Percentiles rank a stretch among this genome's conserved stretches.
These are phyloP conservation scores for Pisolithus albus DNA, from an alignment of 768 basidiomycete species.

Conservation along the genomic window DNA sequence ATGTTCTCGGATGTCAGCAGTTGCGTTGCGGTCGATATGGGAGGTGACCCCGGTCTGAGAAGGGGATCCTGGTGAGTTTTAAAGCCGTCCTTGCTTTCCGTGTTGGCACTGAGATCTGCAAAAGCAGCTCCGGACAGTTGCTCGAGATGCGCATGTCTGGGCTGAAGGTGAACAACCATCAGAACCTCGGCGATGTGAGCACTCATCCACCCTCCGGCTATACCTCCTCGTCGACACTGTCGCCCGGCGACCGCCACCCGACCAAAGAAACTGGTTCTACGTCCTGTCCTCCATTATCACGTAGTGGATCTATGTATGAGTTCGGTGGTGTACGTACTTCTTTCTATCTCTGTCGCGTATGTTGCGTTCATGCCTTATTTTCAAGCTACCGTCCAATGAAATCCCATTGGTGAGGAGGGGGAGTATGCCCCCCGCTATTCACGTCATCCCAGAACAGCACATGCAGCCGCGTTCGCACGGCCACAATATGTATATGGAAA, in stretches of 20 bases:
- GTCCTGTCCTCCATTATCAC: slow-evolving; percentile 15
- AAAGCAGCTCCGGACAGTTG: slow-evolving; percentile 23
- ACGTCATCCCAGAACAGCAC: slow-evolving; percentile 17
- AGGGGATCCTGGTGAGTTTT: slow-evolving; percentile 26
- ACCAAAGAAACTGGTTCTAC: slow-evolving; percentile 14
- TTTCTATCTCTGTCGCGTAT: slow-evolving; percentile 1
- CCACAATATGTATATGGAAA: not conserved
- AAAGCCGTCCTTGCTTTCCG: slow-evolving; percentile 3
- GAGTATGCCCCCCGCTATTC: slow-evolving; percentile 17
- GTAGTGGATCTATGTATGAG: slow-evolving; percentile 22
- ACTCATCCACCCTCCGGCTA: slow-evolving; percentile 24
- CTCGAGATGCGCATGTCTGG: slow-evolving; percentile 27
- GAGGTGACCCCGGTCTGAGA: slow-evolving; percentile 28
- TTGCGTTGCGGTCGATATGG: slow-evolving; percentile 25
- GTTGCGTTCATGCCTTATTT: slow-evolving; percentile 6
- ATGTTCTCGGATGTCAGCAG: slow-evolving; percentile 42
- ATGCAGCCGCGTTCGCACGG: slow-evolving; percentile 6
- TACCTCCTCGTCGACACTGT: slow-evolving; percentile 40
- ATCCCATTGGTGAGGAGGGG: slow-evolving; percentile 18
- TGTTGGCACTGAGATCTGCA: not conserved
- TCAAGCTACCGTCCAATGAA: slow-evolving; percentile 18
- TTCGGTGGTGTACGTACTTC: slow-evolving; percentile 18
- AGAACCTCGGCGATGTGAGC: slow-evolving; percentile 24
- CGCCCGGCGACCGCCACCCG: slow-evolving; percentile 33
- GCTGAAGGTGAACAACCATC: slow-evolving; percentile 26